Conservation (phyloP, 2,329 filamentous ascomycete species). For the Neurospora sp. region DNA sequence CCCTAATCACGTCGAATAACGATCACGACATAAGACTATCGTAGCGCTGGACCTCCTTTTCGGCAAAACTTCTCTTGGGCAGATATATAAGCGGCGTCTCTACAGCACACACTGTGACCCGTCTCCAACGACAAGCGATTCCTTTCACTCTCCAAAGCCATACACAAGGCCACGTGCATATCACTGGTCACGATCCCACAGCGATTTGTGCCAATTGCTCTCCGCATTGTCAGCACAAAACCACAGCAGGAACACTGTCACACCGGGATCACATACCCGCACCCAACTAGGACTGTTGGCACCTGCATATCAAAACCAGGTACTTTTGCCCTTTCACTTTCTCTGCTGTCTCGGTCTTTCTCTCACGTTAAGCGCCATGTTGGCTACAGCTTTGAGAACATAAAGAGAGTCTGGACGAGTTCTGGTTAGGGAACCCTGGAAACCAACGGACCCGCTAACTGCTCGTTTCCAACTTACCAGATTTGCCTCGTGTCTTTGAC, state of each 20-base stretch:
- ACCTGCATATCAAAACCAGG: background rate
- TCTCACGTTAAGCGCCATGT: background rate
- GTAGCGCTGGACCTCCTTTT: background rate
- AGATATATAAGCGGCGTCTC: background rate
- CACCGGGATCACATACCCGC: background rate
- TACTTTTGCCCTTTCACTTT: background rate
- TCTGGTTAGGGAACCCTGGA: background rate
- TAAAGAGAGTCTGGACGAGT: background rate
- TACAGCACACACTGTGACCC: background rate
- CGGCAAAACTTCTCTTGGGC: background rate
- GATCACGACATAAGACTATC: background rate
- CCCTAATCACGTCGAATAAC: background rate
- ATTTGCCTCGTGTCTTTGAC: background rate
- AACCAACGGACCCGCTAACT: background rate
- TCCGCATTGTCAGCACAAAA: background rate
- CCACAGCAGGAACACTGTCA: background rate
- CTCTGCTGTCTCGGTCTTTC: background rate
- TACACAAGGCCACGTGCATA: background rate
- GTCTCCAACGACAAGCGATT: background rate
- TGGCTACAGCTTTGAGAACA: background rate
- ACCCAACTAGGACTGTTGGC: background rate
- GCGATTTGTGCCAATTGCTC: background rate
- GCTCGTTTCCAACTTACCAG: background rate
- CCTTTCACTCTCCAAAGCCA: background rate
- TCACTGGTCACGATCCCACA: background rate